Base-by-base conservation (phyloP, 768 basidiomycete genomes). In the Artomyces pyxidatus region DNA sequence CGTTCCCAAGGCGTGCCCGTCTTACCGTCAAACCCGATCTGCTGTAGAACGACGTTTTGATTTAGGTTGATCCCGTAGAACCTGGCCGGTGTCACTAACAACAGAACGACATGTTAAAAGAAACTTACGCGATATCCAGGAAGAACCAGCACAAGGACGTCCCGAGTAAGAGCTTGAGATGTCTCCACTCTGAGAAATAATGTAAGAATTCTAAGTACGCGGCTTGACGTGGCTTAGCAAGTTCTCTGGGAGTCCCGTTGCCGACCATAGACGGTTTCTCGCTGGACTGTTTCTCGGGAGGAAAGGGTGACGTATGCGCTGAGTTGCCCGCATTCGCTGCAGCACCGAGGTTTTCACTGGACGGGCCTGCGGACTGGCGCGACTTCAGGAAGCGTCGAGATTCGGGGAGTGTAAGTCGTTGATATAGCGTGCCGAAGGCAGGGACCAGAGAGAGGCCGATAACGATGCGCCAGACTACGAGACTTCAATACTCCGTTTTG, bases 1-100 rank as follows among this genome's bases (percentile, higher is more conserved):
- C 77, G 71, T 37, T 81, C 63, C 82, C 81, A 84, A 6, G 79
- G 66, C 1, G 76, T 72, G 2, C 79, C 84, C 0, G 63, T 62
- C 25, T 52, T 64, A 9, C 83, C 84, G 42, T 72, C 82, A 57
- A 73, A 87, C 0, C 84, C 85, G 29, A 90, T 87, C 57, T 79
- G 71, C 54, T 80, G 67, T 6, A 90, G 74, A n/a, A 90, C 84
- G 55, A 85, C 80, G 57, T 81, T 83, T 56, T 85, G 83, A 69
- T 87, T 87, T 42, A 80, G 62, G 59, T 78, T 79, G 68, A 88
- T 83, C 3, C 87, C 86, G 63, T 87, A 87, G 64, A 86, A 86
- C 0, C 81, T 83, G 45, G 19, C n/a, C n/a, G n/a, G n/a, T n/a
- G n/a, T n/a, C n/a, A n/a, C n/a, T n/a, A n/a, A n/a, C n/a, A n/a